These are phyloP conservation scores for Collybia nuda DNA, from an alignment of 768 basidiomycete genomes.

Conservation along the genomic window DNA sequence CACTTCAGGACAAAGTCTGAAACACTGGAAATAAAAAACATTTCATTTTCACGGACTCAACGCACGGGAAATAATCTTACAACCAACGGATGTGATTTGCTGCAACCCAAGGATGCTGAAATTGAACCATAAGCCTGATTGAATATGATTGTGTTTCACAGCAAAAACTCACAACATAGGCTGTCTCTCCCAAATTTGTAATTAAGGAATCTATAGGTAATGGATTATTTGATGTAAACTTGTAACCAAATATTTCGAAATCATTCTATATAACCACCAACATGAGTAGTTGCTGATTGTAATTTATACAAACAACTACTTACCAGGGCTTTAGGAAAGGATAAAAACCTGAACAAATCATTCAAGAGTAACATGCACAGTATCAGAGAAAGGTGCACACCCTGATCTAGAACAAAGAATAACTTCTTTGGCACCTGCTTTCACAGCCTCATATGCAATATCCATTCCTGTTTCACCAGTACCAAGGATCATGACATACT, in stretches of 20 bases:
- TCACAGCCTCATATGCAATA: conserved; percentile 46
- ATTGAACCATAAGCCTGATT: neutral
- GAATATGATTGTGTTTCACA: neutral
- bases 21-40: conserved; percentile 22
- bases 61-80: conserved; percentile 23
- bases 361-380: neutral
- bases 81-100: conserved; percentile 57
- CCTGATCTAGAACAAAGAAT: conserved; percentile 53
- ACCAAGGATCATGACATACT: conserved; percentile 54
- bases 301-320: conserved; percentile 2
- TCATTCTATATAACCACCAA: conserved; percentile 37
- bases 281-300: neutral
- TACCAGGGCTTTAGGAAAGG: conserved; percentile 57
- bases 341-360: conserved; percentile 40
- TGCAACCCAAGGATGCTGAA: conserved; percentile 66
- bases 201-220: conserved; percentile 49
- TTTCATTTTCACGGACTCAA: neutral
- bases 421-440: conserved; percentile 51
- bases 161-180: conserved; percentile 40
- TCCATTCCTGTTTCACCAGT: conserved; percentile 68
- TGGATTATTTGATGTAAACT: conserved; percentile 36
- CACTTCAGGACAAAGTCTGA: conserved; percentile 61
- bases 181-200: conserved; percentile 57
- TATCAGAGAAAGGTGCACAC: conserved; percentile 17
- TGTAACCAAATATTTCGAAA: conserved; percentile 52